Conservation (phyloP, 2,329 filamentous ascomycete species). For the Epichloe glyceriae region DNA sequence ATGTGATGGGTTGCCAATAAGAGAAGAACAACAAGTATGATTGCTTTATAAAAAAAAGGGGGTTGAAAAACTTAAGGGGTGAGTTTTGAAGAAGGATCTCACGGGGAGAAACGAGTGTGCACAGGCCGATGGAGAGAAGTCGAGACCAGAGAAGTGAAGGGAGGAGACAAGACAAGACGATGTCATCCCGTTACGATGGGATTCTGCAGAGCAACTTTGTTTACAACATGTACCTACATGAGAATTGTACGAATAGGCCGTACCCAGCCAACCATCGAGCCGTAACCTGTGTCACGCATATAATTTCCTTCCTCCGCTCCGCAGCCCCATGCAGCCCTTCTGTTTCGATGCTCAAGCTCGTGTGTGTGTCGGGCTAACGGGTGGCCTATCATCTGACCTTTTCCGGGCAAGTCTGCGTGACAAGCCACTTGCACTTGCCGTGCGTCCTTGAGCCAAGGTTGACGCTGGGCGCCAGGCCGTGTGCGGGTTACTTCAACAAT, state of each 20-base stretch:
- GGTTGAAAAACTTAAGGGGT: not conserved
- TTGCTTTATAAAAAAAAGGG: not conserved
- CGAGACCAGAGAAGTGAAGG: not conserved
- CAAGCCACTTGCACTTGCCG: not conserved
- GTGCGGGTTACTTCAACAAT: not conserved
- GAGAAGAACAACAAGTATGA: not conserved
- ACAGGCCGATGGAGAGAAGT: not conserved
- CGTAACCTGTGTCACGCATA: not conserved
- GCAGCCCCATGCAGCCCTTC: not conserved
- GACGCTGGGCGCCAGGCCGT: not conserved
- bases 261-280: not conserved
- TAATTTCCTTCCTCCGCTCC: not conserved
- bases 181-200: not conserved
- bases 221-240: not conserved
- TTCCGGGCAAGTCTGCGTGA: not conserved
- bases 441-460: not conserved
- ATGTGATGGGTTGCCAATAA: constrained; percentile 45
- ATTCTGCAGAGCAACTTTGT: not conserved
- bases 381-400: not conserved
- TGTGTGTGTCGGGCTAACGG: not conserved
- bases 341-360: not conserved
- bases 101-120: not conserved
- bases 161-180: not conserved
- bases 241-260: not conserved
- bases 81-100: not conserved